These are phyloP conservation scores for Termitomyces sp. DNA, from an alignment of 768 basidiomycete species.

Conservation along the genomic window DNA sequence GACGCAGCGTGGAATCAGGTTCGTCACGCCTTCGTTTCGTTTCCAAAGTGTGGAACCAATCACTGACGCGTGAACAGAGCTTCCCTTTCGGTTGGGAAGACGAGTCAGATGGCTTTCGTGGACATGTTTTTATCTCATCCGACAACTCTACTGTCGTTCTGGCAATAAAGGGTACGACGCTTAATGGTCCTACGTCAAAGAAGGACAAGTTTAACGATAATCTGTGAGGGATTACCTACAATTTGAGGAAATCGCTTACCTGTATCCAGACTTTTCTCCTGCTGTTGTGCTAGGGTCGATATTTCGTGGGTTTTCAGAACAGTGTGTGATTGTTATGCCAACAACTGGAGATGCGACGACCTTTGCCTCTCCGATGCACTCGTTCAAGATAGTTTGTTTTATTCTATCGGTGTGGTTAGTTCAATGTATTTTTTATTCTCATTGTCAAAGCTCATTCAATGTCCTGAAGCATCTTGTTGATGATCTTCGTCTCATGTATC, in stretches of 20 bases:
- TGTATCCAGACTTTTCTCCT: constrained; percentile 59
- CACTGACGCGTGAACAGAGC: constrained; percentile 39
- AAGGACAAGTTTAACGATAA: constrained; percentile 95
- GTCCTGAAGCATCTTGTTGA: constrained; percentile 71
- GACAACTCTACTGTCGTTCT: constrained; percentile 82
- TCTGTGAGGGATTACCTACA: constrained; percentile 28
- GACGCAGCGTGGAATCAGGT: constrained; percentile 68
- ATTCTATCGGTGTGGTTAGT: constrained; percentile 80
- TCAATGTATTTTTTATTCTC: neutral
- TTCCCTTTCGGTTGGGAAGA: constrained; percentile 80
- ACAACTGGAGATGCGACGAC: constrained; percentile 69
- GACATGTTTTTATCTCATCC: constrained; percentile 78
- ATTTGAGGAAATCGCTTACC: neutral
- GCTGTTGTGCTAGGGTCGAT: constrained; percentile 90
- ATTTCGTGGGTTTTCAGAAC: constrained; percentile 80
- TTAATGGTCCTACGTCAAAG: constrained; percentile 81
- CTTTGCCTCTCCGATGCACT: constrained; percentile 81
- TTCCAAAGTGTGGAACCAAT: neutral
- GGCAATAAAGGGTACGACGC: constrained; percentile 84
- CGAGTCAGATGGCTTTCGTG: constrained; percentile 80
- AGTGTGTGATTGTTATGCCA: constrained; percentile 84
- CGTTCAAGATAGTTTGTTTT: constrained; percentile 88
- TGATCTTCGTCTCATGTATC: constrained; percentile 81
- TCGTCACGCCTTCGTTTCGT: constrained; percentile 15
- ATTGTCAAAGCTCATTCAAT: neutral